A percentile compares a stretch with the other conserved stretches of the same genome.
Evolutionary conservation across 371 early-diverging fungal species (phyloP).

Genomic region (Funneliformis caledonium): DNA sequence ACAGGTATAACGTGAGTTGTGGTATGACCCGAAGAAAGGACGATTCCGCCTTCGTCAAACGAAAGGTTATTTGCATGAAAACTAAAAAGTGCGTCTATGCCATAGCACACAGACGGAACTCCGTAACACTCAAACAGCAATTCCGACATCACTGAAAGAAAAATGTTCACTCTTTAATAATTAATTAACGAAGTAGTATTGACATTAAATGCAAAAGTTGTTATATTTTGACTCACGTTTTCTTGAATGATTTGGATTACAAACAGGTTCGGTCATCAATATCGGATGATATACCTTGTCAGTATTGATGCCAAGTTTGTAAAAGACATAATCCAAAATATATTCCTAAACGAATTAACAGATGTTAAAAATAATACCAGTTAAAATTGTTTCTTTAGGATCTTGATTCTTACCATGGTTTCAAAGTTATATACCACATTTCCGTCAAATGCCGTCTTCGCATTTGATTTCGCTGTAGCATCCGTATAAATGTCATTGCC

Average conservation of each 20-base stretch:
- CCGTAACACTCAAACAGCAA: slow-evolving; percentile 86
- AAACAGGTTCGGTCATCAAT: slow-evolving; percentile 85
- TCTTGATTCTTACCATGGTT: slow-evolving; percentile 56
- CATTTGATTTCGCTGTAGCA: slow-evolving; percentile 67
- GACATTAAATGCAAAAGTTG: not conserved
- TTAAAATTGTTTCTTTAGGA: too few relatives aligned
- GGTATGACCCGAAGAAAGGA: slow-evolving; percentile 74
- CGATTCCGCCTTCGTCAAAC: slow-evolving; percentile 64
- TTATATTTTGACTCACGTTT: slow-evolving; percentile 54
- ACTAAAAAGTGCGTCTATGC: slow-evolving; percentile 87
- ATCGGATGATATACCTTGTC: slow-evolving; percentile 74
- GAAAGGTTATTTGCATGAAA: slow-evolving; percentile 64
- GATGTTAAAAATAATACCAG: not conserved
- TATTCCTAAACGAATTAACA: slow-evolving; percentile 60
- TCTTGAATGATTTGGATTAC: slow-evolving; percentile 75
- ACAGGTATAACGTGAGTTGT: slow-evolving; percentile 83
- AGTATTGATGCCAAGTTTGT: slow-evolving; percentile 76
- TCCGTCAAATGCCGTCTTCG: slow-evolving; percentile 78
- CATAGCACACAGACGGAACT: slow-evolving; percentile 79
- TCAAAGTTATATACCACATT: slow-evolving; percentile 72
- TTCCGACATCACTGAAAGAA: slow-evolving; percentile 72
- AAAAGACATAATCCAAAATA: slow-evolving; percentile 84
- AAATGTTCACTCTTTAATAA: not conserved
- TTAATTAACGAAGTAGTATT: not conserved
- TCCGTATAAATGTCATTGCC: slow-evolving; percentile 80